These are phyloP conservation scores for Manihot esculenta DNA, from an alignment of 441 rosid species.

Conservation along the genomic window DNA sequence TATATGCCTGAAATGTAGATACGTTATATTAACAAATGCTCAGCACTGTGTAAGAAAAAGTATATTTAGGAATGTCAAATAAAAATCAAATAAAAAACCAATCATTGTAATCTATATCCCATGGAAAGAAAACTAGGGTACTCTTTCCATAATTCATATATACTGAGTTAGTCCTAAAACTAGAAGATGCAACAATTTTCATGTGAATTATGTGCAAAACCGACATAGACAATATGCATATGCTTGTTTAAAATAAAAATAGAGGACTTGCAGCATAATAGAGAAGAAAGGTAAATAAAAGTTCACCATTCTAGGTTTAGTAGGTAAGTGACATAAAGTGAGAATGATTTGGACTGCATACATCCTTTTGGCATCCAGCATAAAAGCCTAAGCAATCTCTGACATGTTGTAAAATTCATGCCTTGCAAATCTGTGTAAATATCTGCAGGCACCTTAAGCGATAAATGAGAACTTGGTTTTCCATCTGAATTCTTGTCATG, in stretches of 20 bases:
- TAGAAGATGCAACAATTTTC: neutral
- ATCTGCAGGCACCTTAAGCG: constrained; percentile 31
- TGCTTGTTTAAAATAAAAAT: neutral
- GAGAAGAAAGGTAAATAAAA: constrained; percentile 8
- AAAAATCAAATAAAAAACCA: neutral
- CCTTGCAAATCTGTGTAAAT: constrained; percentile 31
- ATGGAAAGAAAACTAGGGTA: too few species aligned
- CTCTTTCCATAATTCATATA: neutral
- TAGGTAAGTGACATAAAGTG: constrained; percentile 46
- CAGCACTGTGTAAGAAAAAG: constrained; percentile 11
- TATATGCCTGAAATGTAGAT: constrained; percentile 45
- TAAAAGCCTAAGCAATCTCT: constrained; percentile 56
- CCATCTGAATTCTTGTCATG: constrained; percentile 11
- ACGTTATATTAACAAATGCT: constrained; percentile 18
- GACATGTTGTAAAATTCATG: constrained; percentile 51
- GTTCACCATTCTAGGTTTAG: constrained; percentile 82
- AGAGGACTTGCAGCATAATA: neutral
- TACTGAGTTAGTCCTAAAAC: neutral
- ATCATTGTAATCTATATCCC: neutral
- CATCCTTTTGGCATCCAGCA: constrained; percentile 79
- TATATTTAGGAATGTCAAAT: constrained; percentile 20
- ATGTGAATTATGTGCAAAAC: neutral
- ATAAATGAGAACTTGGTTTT: constrained; percentile 28
- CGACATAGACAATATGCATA: neutral
- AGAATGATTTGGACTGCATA: constrained; percentile 57